Evolutionary conservation across 1,139 yeast genomes (phyloP), one percentile per base, ranked within the genome.

Genomic region (Hemisphaericaspora xylofermentans): DNA sequence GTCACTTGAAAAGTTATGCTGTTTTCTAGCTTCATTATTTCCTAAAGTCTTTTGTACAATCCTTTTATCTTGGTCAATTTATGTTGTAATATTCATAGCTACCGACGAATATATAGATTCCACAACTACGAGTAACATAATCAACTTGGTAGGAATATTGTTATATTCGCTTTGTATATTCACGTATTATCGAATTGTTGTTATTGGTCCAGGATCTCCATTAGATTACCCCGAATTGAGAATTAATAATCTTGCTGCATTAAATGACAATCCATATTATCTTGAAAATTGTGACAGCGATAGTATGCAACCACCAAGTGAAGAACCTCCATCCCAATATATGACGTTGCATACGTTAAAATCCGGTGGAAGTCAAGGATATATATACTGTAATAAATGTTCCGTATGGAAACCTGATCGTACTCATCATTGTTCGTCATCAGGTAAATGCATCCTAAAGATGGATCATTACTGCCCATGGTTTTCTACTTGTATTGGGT

Each of bases 401-500:
- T 58, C 67, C 35, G 83, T 80, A 37, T 89, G 96, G 96, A 93
- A 93, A 58, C 98, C 98, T 0, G 98, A 93, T 60, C 67, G 98
- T 43, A 77, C 88, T 44, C 98, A 93, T 58, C 98, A 93, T 61
- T 93, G 98, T 46, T 82, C 88, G 0, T 64, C 78, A 15, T 80
- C 93, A 48, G 76, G 80, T 9, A 66, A 64, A 42, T 93, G 98
- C 61, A 74, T 87, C 1, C 70, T 93, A 42, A 70, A 76, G 47
- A 84, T 84, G 93, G 94, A 85, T 63, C 98, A 93, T 58, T 95
- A 87, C 62, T 93, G 98, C 59, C 98, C 98, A 0, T 93, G 98
- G 98, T 89, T 91, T 60, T 82, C 96, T 1, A 71, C 80, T 6
- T 91, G 98, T 60, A 78, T 94, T 45, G 98, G 98, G 0, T 84